phyloP scores from a whole-genome alignment of 805 yeast genomes.

The Myxozyma sirexii region DNA sequence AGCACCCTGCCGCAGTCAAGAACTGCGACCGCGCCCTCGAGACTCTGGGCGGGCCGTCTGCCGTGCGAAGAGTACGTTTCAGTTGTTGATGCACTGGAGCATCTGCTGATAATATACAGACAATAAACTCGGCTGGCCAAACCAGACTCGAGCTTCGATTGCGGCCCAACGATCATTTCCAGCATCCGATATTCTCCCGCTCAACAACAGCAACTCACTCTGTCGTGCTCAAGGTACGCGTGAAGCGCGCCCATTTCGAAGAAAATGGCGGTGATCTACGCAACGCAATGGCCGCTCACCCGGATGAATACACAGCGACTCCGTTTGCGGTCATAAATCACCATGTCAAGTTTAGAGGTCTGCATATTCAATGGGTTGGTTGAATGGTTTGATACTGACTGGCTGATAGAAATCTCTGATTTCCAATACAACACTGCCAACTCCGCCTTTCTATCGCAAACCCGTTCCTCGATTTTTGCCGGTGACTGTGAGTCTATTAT shows the following conservation, averaged over 20 bases:
- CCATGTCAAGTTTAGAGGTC: constrained; percentile 75
- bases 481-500: constrained; percentile 44
- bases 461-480: constrained; percentile 45
- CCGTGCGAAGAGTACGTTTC: constrained; percentile 19
- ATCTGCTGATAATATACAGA: constrained; percentile 3
- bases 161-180: constrained; percentile 44
- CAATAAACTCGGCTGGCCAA: constrained; percentile 42
- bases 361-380: constrained; percentile 55
- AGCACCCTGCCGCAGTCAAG: constrained; percentile 29
- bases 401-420: constrained; percentile 31
- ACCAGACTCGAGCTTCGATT: constrained; percentile 43
- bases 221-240: constrained; percentile 41
- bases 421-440: constrained; percentile 64
- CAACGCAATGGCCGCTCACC: constrained; percentile 66
- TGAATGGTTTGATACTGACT: neutral
- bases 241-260: constrained; percentile 40
- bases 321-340: constrained; percentile 71
- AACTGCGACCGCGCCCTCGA: constrained; percentile 26
- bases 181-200: constrained; percentile 54
- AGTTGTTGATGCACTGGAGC: neutral
- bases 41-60: constrained; percentile 29
- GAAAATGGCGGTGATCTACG: constrained; percentile 48
- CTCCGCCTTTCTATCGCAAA: constrained; percentile 50
- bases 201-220: constrained; percentile 35
- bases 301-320: constrained; percentile 49